Evolutionary conservation across 2,329 filamentous ascomycete species (phyloP).

Genomic region (Colletotrichum phormii): DNA sequence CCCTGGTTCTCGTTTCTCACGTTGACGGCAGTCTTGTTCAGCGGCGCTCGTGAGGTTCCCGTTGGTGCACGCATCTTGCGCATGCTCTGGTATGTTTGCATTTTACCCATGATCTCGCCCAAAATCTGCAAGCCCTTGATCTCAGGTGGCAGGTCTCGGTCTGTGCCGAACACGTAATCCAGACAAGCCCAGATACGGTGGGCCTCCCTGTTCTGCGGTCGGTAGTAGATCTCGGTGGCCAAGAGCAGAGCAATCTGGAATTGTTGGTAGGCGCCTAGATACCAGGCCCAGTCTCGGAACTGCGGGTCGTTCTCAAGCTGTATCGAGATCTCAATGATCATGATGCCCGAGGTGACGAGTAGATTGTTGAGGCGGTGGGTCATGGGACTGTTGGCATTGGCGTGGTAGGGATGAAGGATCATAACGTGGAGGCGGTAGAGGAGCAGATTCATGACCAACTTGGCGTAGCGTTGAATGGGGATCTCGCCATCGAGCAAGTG

Average conservation of each 20-base stretch:
- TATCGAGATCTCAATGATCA: conserved; percentile 61
- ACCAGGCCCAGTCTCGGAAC: conserved; percentile 76
- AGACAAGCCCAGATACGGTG: conserved; percentile 77
- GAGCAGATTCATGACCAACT: conserved; percentile 73
- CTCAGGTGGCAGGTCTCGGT: conserved; percentile 60
- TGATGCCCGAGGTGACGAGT: conserved; percentile 70
- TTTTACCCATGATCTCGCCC: conserved; percentile 70
- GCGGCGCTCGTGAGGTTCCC: conserved; percentile 53
- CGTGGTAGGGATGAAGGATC: conserved; percentile 75
- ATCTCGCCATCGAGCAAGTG: conserved; percentile 69
- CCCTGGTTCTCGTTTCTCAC: conserved; percentile 39
- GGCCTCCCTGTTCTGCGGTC: conserved; percentile 67
- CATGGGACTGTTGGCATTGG: conserved; percentile 57
- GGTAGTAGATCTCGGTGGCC: conserved; percentile 73
- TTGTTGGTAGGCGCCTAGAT: conserved; percentile 76
- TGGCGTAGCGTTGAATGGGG: conserved; percentile 72
- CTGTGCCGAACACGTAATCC: conserved; percentile 77
- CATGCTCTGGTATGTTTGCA: conserved; percentile 68
- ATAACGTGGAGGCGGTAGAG: conserved; percentile 73
- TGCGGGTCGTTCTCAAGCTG: conserved; percentile 56
- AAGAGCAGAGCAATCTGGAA: conserved; percentile 78
- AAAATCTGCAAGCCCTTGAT: conserved; percentile 72
- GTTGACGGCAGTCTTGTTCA: conserved; percentile 48
- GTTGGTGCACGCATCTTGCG: conserved; percentile 67
- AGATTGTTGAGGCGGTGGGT: conserved; percentile 73